phyloP scores from a whole-genome alignment of 495 filamentous ascomycete genomes.

The Penicillium verhagenii region DNA sequence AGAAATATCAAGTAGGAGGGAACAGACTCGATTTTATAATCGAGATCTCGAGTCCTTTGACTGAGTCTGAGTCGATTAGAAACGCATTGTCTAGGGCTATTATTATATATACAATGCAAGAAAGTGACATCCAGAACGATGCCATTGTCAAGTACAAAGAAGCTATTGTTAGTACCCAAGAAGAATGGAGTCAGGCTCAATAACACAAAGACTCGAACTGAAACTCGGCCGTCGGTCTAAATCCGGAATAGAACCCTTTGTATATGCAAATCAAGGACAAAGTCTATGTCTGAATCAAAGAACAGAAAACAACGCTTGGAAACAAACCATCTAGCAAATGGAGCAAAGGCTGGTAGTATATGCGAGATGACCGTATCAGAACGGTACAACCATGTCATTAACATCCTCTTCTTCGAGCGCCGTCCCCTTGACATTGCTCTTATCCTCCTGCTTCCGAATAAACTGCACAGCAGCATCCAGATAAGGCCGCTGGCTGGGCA shows the following conservation, averaged over 20 bases:
- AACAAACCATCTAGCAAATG: background rate
- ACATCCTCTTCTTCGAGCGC: slow-evolving; percentile 48
- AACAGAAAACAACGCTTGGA: background rate
- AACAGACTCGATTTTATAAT: background rate
- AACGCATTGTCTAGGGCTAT: background rate
- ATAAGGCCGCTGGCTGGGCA: slow-evolving; percentile 80
- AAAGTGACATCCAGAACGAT: background rate
- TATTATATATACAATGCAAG: background rate
- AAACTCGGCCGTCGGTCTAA: too few relatives aligned
- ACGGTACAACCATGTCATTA: slow-evolving; percentile 69
- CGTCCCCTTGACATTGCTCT: slow-evolving; percentile 21
- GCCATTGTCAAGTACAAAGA: background rate
- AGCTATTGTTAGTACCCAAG: background rate
- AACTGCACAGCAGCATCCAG: slow-evolving; percentile 72
- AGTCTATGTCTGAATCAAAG: background rate
- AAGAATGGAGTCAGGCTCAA: background rate
- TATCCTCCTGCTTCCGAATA: slow-evolving; percentile 59
- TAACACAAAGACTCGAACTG: background rate
- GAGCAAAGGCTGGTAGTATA: background rate
- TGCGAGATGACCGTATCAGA: slow-evolving; percentile 32
- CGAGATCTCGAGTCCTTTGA: background rate
- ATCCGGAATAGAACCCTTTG: slow-evolving; percentile 1
- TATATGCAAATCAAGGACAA: background rate
- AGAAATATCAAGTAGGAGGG: background rate
- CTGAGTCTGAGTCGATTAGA: background rate